phyloP scores from a whole-genome alignment of 768 basidiomycete genomes.

The Botryobasidium botryosum region DNA sequence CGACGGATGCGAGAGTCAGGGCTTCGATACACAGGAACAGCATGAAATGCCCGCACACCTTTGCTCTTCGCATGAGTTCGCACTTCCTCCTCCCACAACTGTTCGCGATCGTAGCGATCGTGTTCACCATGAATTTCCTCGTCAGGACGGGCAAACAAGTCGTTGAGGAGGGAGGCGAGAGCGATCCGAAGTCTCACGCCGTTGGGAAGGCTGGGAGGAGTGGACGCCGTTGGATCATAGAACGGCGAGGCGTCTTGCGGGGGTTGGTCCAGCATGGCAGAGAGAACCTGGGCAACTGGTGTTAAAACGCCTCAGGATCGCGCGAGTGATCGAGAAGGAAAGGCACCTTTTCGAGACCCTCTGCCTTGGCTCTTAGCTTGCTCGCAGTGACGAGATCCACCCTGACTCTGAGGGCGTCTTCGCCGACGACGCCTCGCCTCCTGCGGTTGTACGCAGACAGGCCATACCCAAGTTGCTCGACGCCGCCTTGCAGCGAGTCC shows the following conservation, averaged over 20 bases:
- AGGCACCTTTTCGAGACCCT: slow-evolving; percentile 69
- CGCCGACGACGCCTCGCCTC: slow-evolving; percentile 22
- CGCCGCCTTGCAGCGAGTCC: slow-evolving; percentile 46
- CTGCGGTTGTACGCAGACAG: neutral
- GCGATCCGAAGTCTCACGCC: slow-evolving; percentile 65
- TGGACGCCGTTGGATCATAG: too few species aligned
- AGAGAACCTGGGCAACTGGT: too few species aligned
- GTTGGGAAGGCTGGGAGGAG: slow-evolving; percentile 35
- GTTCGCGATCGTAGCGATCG: slow-evolving; percentile 10
- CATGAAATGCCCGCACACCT: too few species aligned
- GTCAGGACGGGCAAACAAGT: slow-evolving; percentile 51
- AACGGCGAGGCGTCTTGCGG: too few species aligned
- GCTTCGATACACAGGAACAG: too few species aligned
- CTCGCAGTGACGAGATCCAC: slow-evolving; percentile 25
- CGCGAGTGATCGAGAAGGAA: slow-evolving; percentile 23
- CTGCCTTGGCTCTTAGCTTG: slow-evolving; percentile 50
- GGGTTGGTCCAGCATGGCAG: slow-evolving; percentile 44
- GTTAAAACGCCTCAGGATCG: slow-evolving; percentile 36
- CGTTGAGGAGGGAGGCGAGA: slow-evolving; percentile 61
- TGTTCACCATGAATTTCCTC: too few species aligned
- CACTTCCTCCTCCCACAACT: slow-evolving; percentile 27
- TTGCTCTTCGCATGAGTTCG: too few species aligned
- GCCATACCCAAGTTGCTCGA: slow-evolving; percentile 29
- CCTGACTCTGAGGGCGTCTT: slow-evolving; percentile 18
- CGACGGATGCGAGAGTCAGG: too few species aligned